These are phyloP conservation scores for Vicia faba DNA, from an alignment of 306 rosid genomes.

Conservation along the genomic window DNA sequence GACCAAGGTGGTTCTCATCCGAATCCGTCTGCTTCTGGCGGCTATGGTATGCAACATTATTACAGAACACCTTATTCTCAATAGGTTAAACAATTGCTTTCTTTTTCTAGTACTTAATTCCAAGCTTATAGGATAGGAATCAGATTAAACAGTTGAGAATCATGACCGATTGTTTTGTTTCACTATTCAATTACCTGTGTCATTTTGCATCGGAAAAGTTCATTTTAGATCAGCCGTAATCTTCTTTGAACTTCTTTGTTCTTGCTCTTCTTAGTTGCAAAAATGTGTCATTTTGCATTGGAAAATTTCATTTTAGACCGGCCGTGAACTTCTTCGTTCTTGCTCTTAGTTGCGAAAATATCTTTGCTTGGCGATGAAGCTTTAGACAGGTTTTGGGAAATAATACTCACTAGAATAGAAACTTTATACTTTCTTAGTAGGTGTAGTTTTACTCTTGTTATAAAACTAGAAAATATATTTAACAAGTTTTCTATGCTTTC, in stretches of 20 bases:
- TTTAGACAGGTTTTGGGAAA: not conserved
- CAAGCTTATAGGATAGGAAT: constrained; percentile 37
- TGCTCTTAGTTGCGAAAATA: not conserved
- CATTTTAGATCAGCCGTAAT: constrained; percentile 27
- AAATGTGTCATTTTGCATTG: constrained; percentile 19
- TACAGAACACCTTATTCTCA: constrained; percentile 60
- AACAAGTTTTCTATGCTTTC: not conserved
- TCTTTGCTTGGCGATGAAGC: not conserved
- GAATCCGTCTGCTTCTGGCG: constrained; percentile 54
- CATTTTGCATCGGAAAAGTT: constrained; percentile 26
- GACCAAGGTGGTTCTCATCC: constrained; percentile 54
- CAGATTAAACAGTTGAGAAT: constrained; percentile 40
- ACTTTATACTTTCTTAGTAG: not conserved
- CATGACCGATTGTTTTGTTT: constrained; percentile 38
- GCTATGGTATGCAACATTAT: constrained; percentile 55
- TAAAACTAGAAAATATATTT: no score
- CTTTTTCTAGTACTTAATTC: constrained; percentile 37
- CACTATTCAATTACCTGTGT: constrained; percentile 34
- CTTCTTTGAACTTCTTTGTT: constrained; percentile 12
- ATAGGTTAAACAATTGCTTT: constrained; percentile 44
- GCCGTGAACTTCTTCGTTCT: not conserved
- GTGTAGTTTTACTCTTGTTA: not conserved
- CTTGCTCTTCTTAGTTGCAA: not conserved
- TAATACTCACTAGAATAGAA: not conserved
- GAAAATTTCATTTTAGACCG: constrained; percentile 29